These are phyloP conservation scores for Pythium coloratum DNA, from an alignment of 352 stramenopile genomes.

Conservation along the genomic window DNA sequence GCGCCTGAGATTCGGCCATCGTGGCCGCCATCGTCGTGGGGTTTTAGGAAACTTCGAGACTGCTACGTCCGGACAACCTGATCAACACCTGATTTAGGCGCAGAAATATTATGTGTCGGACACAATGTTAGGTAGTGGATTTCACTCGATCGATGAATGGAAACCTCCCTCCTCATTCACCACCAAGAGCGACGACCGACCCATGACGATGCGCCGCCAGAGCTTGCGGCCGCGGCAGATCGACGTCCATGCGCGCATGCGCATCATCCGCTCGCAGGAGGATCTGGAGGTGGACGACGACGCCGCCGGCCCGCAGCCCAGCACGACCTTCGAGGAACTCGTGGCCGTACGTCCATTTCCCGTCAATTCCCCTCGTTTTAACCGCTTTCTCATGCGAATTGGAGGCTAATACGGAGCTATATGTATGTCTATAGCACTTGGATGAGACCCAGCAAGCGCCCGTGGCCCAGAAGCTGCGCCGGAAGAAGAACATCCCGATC, in stretches of 20 bases:
- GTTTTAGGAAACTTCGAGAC: no score
- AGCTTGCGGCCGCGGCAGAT: slow-evolving; percentile 86
- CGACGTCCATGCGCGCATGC: slow-evolving; percentile 86
- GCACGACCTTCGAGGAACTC: slow-evolving; percentile 74
- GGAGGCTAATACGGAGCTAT: background rate
- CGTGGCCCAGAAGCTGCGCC: slow-evolving; percentile 41
- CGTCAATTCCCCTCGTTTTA: background rate
- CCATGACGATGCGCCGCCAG: slow-evolving; percentile 63
- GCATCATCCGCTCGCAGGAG: slow-evolving; percentile 79
- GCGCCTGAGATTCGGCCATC: no score
- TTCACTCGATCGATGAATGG: slow-evolving; percentile 15
- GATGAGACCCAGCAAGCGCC: slow-evolving; percentile 52
- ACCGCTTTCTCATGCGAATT: background rate
- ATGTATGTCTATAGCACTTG: slow-evolving; percentile 40
- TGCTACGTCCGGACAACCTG: no score
- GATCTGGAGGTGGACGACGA: slow-evolving; percentile 78
- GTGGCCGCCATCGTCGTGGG: no score
- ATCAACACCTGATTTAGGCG: no score
- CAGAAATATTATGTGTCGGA: no score
- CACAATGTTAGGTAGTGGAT: background rate
- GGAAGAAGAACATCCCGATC: slow-evolving; percentile 87
- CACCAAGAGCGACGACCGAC: background rate
- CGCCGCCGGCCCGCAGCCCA: slow-evolving; percentile 30
- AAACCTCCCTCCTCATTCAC: background rate
- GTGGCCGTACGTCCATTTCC: slow-evolving; percentile 45